Conservation (phyloP, 345 rosid genomes). For the Brassica cretica region DNA sequence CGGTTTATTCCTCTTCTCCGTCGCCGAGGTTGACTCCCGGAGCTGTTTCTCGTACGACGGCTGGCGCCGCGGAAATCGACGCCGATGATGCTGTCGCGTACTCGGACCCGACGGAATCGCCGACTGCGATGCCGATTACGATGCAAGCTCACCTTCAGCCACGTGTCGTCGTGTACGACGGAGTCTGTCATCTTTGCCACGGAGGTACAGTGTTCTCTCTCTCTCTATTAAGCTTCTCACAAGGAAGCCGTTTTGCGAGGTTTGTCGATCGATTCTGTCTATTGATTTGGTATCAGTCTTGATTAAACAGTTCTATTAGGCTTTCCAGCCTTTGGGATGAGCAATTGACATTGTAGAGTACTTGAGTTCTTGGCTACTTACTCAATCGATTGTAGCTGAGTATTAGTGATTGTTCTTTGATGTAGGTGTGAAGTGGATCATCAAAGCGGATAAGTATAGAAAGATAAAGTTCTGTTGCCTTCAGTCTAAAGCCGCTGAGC, state of each 20-base stretch:
- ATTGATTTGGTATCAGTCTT: neutral
- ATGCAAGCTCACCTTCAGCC: constrained; percentile 71
- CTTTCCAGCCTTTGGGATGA: neutral
- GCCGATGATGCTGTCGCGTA: constrained; percentile 42
- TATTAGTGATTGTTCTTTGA: neutral
- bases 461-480: constrained; percentile 95
- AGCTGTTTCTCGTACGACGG: constrained; percentile 38
- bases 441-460: constrained; percentile 68
- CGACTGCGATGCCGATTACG: constrained; percentile 38
- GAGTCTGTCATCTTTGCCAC: constrained; percentile 97
- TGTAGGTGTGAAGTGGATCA: constrained; percentile 88
- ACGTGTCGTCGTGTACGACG: constrained; percentile 87
- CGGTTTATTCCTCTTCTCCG: constrained; percentile 26
- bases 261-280: constrained; percentile 5
- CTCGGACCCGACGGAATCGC: constrained; percentile 35
- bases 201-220: constrained; percentile 49
- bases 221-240: neutral
- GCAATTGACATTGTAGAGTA: neutral
- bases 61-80: constrained; percentile 41
- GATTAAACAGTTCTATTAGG: neutral
- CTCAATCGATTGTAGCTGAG: neutral
- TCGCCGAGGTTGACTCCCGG: constrained; percentile 28
- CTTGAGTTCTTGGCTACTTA: neutral
- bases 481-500: constrained; percentile 85
- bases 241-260: neutral